A percentile compares a stretch with the other conserved stretches of the same genome.
Evolutionary conservation across 768 basidiomycete genomes (phyloP).

Genomic region (Royoungia palumana): DNA sequence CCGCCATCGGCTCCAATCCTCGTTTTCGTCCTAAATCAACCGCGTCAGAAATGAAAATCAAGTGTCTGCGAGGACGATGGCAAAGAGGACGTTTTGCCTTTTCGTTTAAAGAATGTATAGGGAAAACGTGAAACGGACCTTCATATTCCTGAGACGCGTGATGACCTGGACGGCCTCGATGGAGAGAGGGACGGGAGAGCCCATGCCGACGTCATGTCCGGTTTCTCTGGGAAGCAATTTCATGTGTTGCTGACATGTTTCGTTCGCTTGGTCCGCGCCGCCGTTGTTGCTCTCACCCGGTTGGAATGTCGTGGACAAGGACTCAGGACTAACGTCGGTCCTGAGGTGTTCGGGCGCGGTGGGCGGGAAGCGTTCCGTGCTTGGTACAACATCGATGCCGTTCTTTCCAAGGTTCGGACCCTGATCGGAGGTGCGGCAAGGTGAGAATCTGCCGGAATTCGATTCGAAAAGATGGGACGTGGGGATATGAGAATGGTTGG

Average conservation of each 20-base stretch:
- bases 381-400: slow-evolving; percentile 75
- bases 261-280: background rate
- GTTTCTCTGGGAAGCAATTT: slow-evolving; percentile 76
- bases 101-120: background rate
- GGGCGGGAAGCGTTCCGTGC: slow-evolving; percentile 61
- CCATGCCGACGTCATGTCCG: slow-evolving; percentile 84
- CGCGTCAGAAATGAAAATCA: background rate
- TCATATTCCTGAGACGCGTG: slow-evolving; percentile 75
- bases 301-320: slow-evolving; percentile 23
- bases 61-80: background rate
- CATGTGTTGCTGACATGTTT: slow-evolving; percentile 29
- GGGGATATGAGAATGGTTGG: background rate
- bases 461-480: background rate
- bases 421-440: slow-evolving; percentile 32
- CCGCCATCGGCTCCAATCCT: slow-evolving; percentile 87
- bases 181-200: slow-evolving; percentile 78
- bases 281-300: background rate
- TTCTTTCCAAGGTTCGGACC: slow-evolving; percentile 72
- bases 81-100: background rate
- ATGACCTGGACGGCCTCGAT: slow-evolving; percentile 77
- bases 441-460: background rate
- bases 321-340: slow-evolving; percentile 46
- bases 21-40: slow-evolving; percentile 65
- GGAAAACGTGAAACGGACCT: slow-evolving; percentile 42
- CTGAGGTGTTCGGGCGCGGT: slow-evolving; percentile 42